Conservation (phyloP, 1,284 basidiomycete genomes). For the Malassezia nana region DNA sequence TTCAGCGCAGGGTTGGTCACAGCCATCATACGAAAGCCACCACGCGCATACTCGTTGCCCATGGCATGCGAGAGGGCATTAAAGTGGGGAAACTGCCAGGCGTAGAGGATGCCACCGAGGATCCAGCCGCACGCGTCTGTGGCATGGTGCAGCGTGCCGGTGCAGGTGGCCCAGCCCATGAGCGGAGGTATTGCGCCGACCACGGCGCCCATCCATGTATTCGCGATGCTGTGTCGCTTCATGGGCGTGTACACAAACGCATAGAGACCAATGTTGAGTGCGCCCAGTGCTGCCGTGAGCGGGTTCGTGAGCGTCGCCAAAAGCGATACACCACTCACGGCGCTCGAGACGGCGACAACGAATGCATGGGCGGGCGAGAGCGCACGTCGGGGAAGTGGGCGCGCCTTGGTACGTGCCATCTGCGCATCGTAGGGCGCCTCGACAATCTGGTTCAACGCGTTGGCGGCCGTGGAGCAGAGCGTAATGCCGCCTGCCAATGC, state of each 20-base stretch:
- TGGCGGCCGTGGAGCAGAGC: conserved; percentile 84
- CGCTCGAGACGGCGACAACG: conserved; percentile 65
- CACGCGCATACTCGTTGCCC: conserved; percentile 78
- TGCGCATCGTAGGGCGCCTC: conserved; percentile 95
- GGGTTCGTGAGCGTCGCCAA: conserved; percentile 81
- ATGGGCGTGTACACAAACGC: conserved; percentile 84
- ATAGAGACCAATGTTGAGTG: conserved; percentile 78
- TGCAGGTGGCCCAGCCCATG: conserved; percentile 97
- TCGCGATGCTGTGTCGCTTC: conserved; percentile 77
- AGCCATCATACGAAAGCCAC: conserved; percentile 86
- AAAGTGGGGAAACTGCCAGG: conserved; percentile 99
- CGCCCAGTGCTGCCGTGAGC: conserved; percentile 71
- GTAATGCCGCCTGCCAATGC: conserved; percentile 80
- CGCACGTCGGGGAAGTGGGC: conserved; percentile 76
- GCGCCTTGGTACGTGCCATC: conserved; percentile 77
- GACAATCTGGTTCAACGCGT: conserved; percentile 86
- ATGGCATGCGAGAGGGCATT: conserved; percentile 83
- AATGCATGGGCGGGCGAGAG: conserved; percentile 76
- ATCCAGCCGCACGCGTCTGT: conserved; percentile 37
- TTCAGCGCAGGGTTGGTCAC: conserved; percentile 72
- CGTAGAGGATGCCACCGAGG: conserved; percentile 57
- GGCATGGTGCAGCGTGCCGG: conserved; percentile 64
- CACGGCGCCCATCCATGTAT: conserved; percentile 89
- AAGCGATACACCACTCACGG: conserved; percentile 65
- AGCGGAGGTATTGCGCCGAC: conserved; percentile 88